phyloP scores from a whole-genome alignment of 2,329 filamentous ascomycete genomes.

The Diaporthe sp. region DNA sequence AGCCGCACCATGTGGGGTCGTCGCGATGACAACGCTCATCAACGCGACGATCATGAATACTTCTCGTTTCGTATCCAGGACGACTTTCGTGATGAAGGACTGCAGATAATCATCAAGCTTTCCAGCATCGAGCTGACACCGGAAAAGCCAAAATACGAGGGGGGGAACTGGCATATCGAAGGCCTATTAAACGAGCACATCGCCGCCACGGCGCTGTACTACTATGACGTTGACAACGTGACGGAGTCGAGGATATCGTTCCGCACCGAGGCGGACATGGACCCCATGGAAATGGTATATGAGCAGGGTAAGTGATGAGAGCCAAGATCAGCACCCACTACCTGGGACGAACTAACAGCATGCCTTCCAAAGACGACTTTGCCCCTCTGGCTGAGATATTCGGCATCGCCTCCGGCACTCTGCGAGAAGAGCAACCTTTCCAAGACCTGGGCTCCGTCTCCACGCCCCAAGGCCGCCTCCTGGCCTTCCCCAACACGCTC shows the following conservation, averaged over 20 bases:
- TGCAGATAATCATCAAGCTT: constrained; percentile 74
- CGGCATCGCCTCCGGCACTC: constrained; percentile 20
- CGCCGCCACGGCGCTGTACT: constrained; percentile 65
- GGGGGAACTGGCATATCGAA: constrained; percentile 61
- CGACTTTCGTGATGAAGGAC: constrained; percentile 48
- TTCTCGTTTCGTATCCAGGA: constrained; percentile 37
- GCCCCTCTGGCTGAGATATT: constrained; percentile 36
- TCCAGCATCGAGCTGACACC: constrained; percentile 68
- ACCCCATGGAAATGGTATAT: constrained; percentile 6
- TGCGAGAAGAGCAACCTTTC: constrained; percentile 40
- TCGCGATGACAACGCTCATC: neutral
- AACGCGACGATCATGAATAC: constrained; percentile 38
- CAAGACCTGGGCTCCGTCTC: constrained; percentile 55
- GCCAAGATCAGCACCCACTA: neutral
- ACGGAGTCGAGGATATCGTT: constrained; percentile 55
- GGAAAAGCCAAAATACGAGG: constrained; percentile 60
- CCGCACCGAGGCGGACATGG: constrained; percentile 44
- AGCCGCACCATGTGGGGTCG: neutral
- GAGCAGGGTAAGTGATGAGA: constrained; percentile 1
- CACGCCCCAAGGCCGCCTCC: constrained; percentile 53
- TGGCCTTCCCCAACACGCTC: constrained; percentile 54
- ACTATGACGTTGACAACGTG: constrained; percentile 63
- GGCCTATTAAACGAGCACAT: constrained; percentile 65
- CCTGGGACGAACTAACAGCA: neutral
- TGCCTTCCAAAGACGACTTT: constrained; percentile 34